Percentiles rank a stretch among this genome's conserved stretches.
These are phyloP conservation scores for Suhomyces faveliae DNA, from an alignment of 805 yeast genomes.

Conservation along the genomic window DNA sequence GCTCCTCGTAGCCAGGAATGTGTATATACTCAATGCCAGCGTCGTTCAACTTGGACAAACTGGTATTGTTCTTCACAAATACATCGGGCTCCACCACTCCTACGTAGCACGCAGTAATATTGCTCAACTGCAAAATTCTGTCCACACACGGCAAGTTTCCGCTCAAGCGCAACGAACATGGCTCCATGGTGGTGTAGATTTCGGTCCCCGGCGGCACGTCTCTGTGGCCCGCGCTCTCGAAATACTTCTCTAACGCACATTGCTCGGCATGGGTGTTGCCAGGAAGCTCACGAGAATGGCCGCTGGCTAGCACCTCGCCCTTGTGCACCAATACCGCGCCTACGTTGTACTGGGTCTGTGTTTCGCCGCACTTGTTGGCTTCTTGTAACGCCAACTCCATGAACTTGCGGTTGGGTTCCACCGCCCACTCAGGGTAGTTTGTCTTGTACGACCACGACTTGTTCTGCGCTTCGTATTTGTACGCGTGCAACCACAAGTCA, in stretches of 20 bases:
- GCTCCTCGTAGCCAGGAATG: constrained; percentile 79
- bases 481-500: constrained; percentile 90
- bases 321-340: constrained; percentile 76
- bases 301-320: constrained; percentile 68
- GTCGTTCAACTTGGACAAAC: constrained; percentile 51
- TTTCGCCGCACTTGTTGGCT: constrained; percentile 78
- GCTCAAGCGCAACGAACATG: constrained; percentile 84
- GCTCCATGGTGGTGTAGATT: constrained; percentile 95
- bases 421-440: constrained; percentile 81
- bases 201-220: constrained; percentile 74
- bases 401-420: constrained; percentile 51
- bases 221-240: constrained; percentile 28
- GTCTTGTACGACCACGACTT: constrained; percentile 73
- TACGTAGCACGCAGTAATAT: constrained; percentile 75
- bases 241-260: constrained; percentile 81
- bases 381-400: constrained; percentile 77
- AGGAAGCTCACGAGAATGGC: constrained; percentile 85
- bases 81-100: constrained; percentile 91
- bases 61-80: constrained; percentile 77
- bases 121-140: constrained; percentile 54
- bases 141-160: constrained; percentile 90
- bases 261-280: constrained; percentile 99
- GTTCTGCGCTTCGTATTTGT: constrained; percentile 61
- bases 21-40: constrained; percentile 70
- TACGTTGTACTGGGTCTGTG: constrained; percentile 88